Evolutionary conservation across 148 eudicot genomes (phyloP).

Genomic region (Amaranthus palmeri): DNA sequence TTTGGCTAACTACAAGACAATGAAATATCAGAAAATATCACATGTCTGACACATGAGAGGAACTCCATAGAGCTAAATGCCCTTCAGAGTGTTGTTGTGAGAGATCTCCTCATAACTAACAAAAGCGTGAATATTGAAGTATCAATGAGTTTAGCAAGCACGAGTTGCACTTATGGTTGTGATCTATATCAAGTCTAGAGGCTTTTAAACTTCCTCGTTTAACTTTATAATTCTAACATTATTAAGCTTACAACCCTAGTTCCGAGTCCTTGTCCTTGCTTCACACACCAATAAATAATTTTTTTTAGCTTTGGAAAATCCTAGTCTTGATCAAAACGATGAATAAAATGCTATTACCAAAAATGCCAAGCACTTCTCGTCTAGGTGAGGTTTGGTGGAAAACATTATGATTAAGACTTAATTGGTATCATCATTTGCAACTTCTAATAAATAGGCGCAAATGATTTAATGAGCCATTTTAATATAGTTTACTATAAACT

Average conservation of each 20-base stretch:
- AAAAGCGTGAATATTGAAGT: slow-evolving; percentile 1
- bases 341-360: too few species aligned
- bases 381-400: too few species aligned
- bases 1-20: slow-evolving; percentile 5
- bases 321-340: too few species aligned
- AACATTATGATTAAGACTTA: too few species aligned
- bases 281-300: neutral
- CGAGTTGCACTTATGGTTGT: neutral
- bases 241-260: neutral
- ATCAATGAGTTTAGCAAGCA: neutral
- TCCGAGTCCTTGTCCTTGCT: neutral
- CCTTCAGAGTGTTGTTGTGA: neutral
- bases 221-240: neutral
- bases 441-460: too few species aligned
- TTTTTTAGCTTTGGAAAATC: too few species aligned
- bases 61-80: neutral
- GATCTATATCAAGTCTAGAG: neutral
- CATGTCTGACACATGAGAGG: neutral
- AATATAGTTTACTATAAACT: too few species aligned
- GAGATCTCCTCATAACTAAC: neutral
- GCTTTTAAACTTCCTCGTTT: neutral
- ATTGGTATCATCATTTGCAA: too few species aligned
- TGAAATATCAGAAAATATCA: neutral
- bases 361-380: too few species aligned
- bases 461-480: too few species aligned